A percentile compares a stretch with the other conserved stretches of the same genome.
Conservation (phyloP, 208 protist species). For the Leishmania tarentolae region DNA sequence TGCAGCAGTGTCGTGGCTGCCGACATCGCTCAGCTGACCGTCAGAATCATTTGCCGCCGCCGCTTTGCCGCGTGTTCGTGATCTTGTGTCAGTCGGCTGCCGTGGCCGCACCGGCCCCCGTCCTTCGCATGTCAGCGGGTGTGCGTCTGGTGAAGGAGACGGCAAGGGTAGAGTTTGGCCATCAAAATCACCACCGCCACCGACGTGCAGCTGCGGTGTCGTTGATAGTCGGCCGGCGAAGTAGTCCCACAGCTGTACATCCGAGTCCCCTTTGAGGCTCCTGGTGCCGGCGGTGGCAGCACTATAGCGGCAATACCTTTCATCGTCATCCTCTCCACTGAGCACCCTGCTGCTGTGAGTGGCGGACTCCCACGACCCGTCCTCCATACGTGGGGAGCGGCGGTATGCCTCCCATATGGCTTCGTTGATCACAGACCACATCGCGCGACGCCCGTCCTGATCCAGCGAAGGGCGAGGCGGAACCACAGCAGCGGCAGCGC, state of each 20-base stretch:
- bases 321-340: neutral
- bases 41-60: neutral
- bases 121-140: neutral
- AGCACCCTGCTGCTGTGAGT: neutral
- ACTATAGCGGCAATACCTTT: neutral
- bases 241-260: slow-evolving; percentile 25
- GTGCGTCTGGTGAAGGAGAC: neutral
- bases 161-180: neutral
- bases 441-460: slow-evolving; percentile 10
- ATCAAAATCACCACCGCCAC: neutral
- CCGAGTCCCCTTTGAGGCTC: neutral
- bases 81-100: neutral
- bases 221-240: slow-evolving; percentile 12
- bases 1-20: neutral
- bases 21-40: neutral
- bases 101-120: neutral
- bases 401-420: slow-evolving; percentile 28
- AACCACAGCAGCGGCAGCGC: neutral
- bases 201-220: neutral
- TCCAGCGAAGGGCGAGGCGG: neutral
- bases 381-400: neutral
- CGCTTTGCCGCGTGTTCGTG: neutral
- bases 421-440: slow-evolving; percentile 14
- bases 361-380: neutral
- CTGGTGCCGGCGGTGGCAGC: neutral